Evolutionary conservation across 1,139 yeast species (phyloP), one percentile per base, ranked within the genome.

Genomic region (Lizanozyma gosingica): DNA sequence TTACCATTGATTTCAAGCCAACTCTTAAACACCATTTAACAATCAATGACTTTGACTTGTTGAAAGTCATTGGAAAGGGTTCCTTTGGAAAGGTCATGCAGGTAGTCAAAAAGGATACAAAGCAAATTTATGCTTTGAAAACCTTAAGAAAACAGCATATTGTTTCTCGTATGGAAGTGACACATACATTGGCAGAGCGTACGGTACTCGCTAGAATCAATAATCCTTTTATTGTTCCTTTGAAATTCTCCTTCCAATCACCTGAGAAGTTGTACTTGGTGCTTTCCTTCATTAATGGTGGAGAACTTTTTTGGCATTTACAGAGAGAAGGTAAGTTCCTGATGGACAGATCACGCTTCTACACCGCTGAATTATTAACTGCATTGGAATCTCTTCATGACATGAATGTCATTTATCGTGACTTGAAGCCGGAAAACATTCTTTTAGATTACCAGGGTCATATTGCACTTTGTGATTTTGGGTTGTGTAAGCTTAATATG

Each of bases 51-150:
- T 92, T 92, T 60, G 96, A 90, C 53, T 67, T 94, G 42, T 72
- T 92, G 51, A 92, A 92, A 61, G 98, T 92, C 16, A 87, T 92
- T 43, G 98, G 98, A 37, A 92, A 92, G 59, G 98, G 98, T 2
- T 87, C 97, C 2, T 94, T 92, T 62, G 98, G 98, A 41, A 92
- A 94, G 62, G 98, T 92, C 43, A 92, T 92, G 97, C 98, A 92
- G 62, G 98, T 92, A 37, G 80, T 88, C 44, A 92, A 92, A 64
- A 85, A 85, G 52, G 97, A 92, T 61, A 92, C 98, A 9, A 83
- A 83, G 48, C 94, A 90, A 57, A 82, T 92, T 34, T 92, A 92
- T 60, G 98, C 98, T 2, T 69, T 92, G 57, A 92, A 92, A 59
- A 88, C 97, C 1, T 79, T 92, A 48, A 75, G 97, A 51, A 92